A percentile compares a stretch with the other conserved stretches of the same genome.
phyloP scores from a whole-genome alignment of 2,329 filamentous ascomycete species.

The Ceratocystis diversiconidia region DNA sequence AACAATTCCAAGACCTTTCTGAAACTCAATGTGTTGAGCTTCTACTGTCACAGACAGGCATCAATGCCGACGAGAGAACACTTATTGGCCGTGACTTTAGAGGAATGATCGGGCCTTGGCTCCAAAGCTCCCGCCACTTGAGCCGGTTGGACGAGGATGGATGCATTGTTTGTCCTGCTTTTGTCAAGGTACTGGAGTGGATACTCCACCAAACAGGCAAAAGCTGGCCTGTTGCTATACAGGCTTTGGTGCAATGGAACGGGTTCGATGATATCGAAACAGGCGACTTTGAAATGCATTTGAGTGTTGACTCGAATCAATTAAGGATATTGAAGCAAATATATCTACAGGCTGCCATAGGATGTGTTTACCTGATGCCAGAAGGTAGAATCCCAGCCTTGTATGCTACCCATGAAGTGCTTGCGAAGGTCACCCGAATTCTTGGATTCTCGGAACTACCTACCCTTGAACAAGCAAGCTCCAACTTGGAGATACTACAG shows the following conservation, averaged over 20 bases:
- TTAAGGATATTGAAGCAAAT: constrained; percentile 45
- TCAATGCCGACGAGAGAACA: constrained; percentile 27
- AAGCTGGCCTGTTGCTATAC: constrained; percentile 48
- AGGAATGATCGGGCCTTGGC: constrained; percentile 58
- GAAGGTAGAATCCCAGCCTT: constrained; percentile 45
- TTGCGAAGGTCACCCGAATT: constrained; percentile 25
- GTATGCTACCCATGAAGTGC: constrained; percentile 15
- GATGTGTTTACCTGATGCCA: constrained; percentile 52
- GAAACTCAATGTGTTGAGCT: constrained; percentile 45
- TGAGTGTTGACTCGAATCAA: constrained; percentile 46
- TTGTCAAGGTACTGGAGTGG: constrained; percentile 58
- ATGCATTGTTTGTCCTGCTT: constrained; percentile 38
- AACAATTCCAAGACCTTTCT: constrained; percentile 47
- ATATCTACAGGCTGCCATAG: constrained; percentile 55
- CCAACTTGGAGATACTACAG: constrained; percentile 17
- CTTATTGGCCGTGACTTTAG: constrained; percentile 50
- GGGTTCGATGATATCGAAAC: constrained; percentile 58
- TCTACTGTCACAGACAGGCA: constrained; percentile 44
- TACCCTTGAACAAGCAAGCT: constrained; percentile 28
- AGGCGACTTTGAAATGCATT: constrained; percentile 38
- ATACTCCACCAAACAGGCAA: constrained; percentile 43
- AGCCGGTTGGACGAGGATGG: constrained; percentile 22
- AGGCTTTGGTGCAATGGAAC: constrained; percentile 56
- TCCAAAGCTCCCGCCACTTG: constrained; percentile 31
- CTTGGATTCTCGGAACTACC: constrained; percentile 46